Evolutionary conservation across 768 basidiomycete species (phyloP), one percentile per base, ranked within the genome.

Genomic region (Lepiota venenata): DNA sequence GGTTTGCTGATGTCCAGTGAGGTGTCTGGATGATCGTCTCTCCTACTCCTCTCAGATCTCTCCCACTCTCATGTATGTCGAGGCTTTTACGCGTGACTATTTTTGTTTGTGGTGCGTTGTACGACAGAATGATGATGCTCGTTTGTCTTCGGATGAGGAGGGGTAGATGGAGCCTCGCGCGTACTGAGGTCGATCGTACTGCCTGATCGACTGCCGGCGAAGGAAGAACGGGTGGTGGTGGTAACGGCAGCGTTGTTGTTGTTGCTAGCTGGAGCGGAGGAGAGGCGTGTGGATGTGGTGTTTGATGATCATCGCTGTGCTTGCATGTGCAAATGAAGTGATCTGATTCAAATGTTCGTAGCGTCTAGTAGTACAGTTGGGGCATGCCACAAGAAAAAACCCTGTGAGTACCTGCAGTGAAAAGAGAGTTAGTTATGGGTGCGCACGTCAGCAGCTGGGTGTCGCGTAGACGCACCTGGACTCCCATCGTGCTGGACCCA

Each of bases 1-100:
- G 42, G 45, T 16, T 44, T 51, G 2, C 29, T n/a, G 10, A 20
- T 15, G 10, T 39, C 36, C 20, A 46, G 25, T n/a, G 41, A 47
- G 25, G 14, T 16, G 9, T 49, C 48, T 6, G 47, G 29, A 35
- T 42, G 25, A 25, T 25, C 5, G 25, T 25, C 39, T 25, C 39
- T n/a, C 7, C 32, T 42, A 9, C 22, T 43, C 14, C 44, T 29
- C 22, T 37, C n/a, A 14, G 21, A 22, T 16, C 36, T 46, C 7
- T n/a, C n/a, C n/a, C n/a, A n/a, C n/a, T n/a, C n/a, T n/a, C n/a
- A n/a, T n/a, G n/a, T n/a, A 75, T 74, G 15, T 74, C 75, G 53
- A 74, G 61, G 54, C 73, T 75, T 62, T 72, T 73, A 52, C 71
- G 55, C 60, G 75, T 77, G 42, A 72, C 50, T 3, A 77, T 64